phyloP scores from a whole-genome alignment of 202 grass and related monocot species.

The Eragrostis tef region DNA sequence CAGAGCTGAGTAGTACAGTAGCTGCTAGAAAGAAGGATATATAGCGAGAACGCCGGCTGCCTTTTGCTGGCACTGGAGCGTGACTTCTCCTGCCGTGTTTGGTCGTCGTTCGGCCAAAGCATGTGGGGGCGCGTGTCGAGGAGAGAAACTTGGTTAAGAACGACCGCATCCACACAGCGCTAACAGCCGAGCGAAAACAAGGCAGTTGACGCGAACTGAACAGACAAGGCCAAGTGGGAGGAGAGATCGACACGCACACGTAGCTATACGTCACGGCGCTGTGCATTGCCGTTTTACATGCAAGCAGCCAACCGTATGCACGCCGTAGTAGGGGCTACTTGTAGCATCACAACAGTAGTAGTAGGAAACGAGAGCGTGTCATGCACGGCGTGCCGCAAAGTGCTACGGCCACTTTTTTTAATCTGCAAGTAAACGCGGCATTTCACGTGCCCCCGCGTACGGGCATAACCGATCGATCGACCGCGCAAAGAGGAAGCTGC shows the following conservation, averaged over 20 bases:
- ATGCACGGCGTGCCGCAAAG: neutral
- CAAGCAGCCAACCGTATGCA: neutral
- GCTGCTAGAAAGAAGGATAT: neutral
- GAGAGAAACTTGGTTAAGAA: neutral
- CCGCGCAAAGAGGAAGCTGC: neutral
- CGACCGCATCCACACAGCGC: conserved; percentile 33
- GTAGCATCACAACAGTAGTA: conserved; percentile 48
- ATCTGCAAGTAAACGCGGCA: conserved; percentile 33
- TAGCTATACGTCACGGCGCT: neutral
- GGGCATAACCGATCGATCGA: conserved; percentile 7
- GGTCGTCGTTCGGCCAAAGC: conserved; percentile 15
- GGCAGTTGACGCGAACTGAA: conserved; percentile 42
- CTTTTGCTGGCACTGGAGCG: conserved; percentile 23
- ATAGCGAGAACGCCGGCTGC: neutral
- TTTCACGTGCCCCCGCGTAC: conserved; percentile 54
- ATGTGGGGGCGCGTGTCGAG: conserved; percentile 36
- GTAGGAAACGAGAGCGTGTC: conserved; percentile 32
- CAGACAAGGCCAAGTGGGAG: conserved; percentile 49
- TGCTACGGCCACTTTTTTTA: neutral
- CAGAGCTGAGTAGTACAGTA: neutral
- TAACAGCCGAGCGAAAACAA: conserved; percentile 41
- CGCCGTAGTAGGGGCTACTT: neutral
- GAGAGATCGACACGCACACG: conserved; percentile 34
- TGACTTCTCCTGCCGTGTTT: conserved; percentile 4
- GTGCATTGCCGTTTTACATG: neutral